These are phyloP conservation scores for Daldinia sp. DNA, from an alignment of 2,329 filamentous ascomycete genomes.

Conservation along the genomic window DNA sequence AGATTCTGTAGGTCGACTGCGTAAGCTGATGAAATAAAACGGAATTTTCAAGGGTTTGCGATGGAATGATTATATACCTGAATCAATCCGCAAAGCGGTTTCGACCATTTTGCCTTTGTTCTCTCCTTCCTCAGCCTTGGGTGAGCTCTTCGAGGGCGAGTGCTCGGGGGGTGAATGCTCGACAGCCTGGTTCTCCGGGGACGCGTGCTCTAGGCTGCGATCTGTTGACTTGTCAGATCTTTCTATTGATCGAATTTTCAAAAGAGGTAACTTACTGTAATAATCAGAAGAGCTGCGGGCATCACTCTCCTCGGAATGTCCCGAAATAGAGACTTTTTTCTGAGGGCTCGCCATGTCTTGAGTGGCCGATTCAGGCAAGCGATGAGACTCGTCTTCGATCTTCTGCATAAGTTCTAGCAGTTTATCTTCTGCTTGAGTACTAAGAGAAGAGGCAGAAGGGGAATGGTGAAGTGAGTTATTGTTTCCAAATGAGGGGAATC, in stretches of 20 bases:
- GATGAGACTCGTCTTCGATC: constrained; percentile 3
- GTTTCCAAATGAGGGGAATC: constrained; percentile 15
- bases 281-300: constrained; percentile 10
- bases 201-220: neutral
- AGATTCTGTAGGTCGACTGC: neutral
- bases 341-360: neutral
- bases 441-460: constrained; percentile 12
- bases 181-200: neutral
- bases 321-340: constrained; percentile 3
- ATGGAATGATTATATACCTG: neutral
- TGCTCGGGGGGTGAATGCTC: neutral
- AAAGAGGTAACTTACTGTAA: constrained; percentile 9
- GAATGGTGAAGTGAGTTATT: constrained; percentile 15
- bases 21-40: neutral
- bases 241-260: neutral
- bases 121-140: neutral
- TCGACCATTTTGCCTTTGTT: neutral
- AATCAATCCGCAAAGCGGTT: neutral
- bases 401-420: neutral
- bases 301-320: neutral
- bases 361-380: neutral
- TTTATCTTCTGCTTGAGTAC: neutral
- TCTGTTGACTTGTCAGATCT: constrained; percentile 9
- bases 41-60: neutral
- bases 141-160: neutral